Conservation (phyloP, 1,139 yeast genomes). For the Candida mesenterica region DNA sequence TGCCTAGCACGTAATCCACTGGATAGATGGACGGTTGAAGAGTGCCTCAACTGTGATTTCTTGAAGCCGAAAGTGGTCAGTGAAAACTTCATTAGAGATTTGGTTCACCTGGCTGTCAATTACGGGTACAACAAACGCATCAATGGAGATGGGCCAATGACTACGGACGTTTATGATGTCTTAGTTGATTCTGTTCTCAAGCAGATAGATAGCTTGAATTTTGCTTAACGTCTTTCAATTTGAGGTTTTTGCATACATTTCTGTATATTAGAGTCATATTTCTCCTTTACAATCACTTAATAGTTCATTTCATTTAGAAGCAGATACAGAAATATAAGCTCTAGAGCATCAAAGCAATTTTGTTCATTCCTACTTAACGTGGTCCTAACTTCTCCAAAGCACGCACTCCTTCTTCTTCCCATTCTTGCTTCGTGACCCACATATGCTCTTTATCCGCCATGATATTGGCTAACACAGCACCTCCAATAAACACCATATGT, state of each 20-base stretch:
- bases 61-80: constrained; percentile 74
- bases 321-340: not conserved
- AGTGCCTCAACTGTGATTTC: constrained; percentile 58
- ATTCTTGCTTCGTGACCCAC: constrained; percentile 96
- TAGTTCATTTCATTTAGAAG: not conserved
- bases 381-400: constrained; percentile 91
- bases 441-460: constrained; percentile 98
- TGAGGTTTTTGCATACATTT: constrained; percentile 1
- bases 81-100: constrained; percentile 61
- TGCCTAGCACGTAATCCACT: constrained; percentile 75
- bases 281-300: too few species aligned
- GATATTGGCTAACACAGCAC: constrained; percentile 95
- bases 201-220: constrained; percentile 40
- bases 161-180: constrained; percentile 41
- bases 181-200: constrained; percentile 42
- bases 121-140: constrained; percentile 53
- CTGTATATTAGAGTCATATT: too few species aligned
- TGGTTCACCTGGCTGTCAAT: constrained; percentile 73
- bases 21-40: constrained; percentile 63
- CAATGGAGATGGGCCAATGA: constrained; percentile 33
- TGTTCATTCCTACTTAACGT: constrained; percentile 29
- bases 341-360: not conserved
- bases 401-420: constrained; percentile 95
- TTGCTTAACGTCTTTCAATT: constrained; percentile 24
- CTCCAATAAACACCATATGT: constrained; percentile 98